phyloP scores from a whole-genome alignment of 306 rosid genomes.

The Fragaria ananassa region DNA sequence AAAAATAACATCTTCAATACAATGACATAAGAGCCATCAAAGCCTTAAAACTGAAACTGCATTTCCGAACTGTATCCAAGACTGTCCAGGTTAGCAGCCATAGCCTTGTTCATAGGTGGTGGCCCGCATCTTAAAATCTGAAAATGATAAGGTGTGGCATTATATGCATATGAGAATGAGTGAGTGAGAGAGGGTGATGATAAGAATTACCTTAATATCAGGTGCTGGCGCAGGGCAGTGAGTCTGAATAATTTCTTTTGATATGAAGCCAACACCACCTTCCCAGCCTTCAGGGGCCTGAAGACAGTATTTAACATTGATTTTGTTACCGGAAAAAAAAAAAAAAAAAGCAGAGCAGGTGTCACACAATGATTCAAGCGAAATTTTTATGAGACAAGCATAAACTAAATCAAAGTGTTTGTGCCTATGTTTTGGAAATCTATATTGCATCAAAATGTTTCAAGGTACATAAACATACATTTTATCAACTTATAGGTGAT shows the following conservation, averaged over 20 bases:
- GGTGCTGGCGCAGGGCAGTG: conserved; percentile 49
- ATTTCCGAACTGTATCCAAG: conserved; percentile 39
- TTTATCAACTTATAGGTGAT: background rate
- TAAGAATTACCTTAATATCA: conserved; percentile 37
- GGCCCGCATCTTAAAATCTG: conserved; percentile 57
- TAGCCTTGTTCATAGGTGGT: conserved; percentile 56
- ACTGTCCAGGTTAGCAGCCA: conserved; percentile 38
- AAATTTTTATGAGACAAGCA: background rate
- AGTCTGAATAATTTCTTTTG: conserved; percentile 45
- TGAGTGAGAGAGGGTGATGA: background rate
- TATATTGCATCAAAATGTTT: background rate
- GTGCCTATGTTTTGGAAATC: background rate
- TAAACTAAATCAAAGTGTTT: background rate
- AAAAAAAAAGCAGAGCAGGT: background rate
- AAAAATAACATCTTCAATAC: background rate
- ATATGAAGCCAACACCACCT: conserved; percentile 50
- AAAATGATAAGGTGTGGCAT: background rate
- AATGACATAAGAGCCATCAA: background rate
- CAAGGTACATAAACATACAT: background rate
- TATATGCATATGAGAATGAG: background rate
- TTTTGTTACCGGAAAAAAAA: background rate
- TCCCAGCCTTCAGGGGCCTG: conserved; percentile 57
- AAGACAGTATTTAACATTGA: conserved; percentile 2
- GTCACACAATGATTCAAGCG: background rate
- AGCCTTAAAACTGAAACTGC: conserved; percentile 50